Evolutionary conservation across 2,329 filamentous ascomycete genomes (phyloP).

Genomic region (Neofusicoccum umdonicola): DNA sequence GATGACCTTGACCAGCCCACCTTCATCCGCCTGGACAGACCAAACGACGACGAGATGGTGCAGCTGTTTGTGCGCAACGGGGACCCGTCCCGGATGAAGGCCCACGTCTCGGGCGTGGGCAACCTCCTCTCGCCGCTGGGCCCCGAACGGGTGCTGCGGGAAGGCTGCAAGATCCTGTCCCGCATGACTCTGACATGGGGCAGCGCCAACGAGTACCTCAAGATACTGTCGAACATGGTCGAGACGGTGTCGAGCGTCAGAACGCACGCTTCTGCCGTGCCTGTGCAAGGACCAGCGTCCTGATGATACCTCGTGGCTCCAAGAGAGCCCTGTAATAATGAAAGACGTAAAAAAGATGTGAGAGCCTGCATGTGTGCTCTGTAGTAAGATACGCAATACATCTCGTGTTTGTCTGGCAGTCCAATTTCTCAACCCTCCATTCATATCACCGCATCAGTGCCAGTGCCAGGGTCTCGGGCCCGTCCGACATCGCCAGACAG

Average conservation of each 20-base stretch:
- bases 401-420: no score
- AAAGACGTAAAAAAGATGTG: no score
- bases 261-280: background rate
- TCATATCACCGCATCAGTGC: no score
- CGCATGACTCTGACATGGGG: constrained; percentile 8
- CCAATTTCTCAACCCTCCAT: no score
- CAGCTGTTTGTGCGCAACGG: constrained; percentile 56
- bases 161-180: background rate
- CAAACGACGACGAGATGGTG: constrained; percentile 58
- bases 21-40: constrained; percentile 55
- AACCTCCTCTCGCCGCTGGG: constrained; percentile 35
- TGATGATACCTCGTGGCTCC: no score
- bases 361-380: no score
- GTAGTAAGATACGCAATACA: no score
- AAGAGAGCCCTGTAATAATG: no score
- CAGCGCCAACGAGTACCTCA: background rate
- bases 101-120: constrained; percentile 53
- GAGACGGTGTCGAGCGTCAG: background rate
- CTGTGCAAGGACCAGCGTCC: no score
- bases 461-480: no score
- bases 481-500: no score
- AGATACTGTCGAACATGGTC: background rate
- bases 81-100: constrained; percentile 43
- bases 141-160: background rate
- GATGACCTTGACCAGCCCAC: constrained; percentile 24